phyloP scores from a whole-genome alignment of 805 yeast genomes.

The Myxozyma monticola region DNA sequence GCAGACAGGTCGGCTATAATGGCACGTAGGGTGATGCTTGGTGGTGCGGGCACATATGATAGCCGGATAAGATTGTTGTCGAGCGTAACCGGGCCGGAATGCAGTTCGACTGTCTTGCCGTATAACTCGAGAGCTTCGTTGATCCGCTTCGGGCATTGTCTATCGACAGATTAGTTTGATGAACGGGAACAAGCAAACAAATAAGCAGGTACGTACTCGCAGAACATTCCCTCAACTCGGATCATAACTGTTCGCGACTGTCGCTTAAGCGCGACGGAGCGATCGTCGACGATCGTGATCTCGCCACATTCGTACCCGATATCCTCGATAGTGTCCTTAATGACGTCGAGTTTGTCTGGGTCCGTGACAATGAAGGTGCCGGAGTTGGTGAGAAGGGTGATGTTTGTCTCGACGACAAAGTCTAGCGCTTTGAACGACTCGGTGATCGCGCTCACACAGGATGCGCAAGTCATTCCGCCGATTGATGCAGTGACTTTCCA shows the following conservation, averaged over 20 bases:
- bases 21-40: constrained; percentile 54
- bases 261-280: constrained; percentile 50
- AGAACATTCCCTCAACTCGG: constrained; percentile 64
- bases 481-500: constrained; percentile 59
- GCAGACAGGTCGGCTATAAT: constrained; percentile 53
- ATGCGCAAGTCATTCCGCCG: constrained; percentile 75
- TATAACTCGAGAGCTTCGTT: constrained; percentile 50
- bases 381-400: constrained; percentile 60
- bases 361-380: constrained; percentile 58
- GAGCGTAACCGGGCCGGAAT: constrained; percentile 57
- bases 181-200: neutral
- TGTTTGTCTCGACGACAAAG: constrained; percentile 52
- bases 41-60: constrained; percentile 62
- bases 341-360: constrained; percentile 40
- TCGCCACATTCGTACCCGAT: constrained; percentile 64
- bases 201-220: constrained; percentile 42
- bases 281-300: constrained; percentile 46
- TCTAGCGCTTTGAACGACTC: constrained; percentile 47
- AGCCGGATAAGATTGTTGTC: constrained; percentile 59
- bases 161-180: neutral
- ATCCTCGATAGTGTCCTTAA: constrained; percentile 59
- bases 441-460: constrained; percentile 61
- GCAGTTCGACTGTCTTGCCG: constrained; percentile 56
- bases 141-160: constrained; percentile 62
- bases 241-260: constrained; percentile 58